Evolutionary conservation across 345 rosid species (phyloP), one percentile per base, ranked within the genome.

Genomic region (Syzygium aqueum): DNA sequence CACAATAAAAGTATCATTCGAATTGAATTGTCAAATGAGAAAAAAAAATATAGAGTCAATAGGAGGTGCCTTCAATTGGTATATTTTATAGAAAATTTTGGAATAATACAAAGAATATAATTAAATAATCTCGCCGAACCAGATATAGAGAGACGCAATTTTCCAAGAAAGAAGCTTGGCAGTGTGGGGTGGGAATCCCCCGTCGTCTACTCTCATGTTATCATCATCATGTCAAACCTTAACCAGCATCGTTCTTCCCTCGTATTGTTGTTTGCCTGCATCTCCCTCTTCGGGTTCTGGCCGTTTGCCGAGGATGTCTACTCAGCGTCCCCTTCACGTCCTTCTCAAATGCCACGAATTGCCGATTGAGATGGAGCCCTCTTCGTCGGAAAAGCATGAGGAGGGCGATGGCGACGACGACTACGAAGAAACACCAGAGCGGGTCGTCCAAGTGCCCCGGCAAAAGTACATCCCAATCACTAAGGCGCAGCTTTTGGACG

Each of bases 381-480:
- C 73, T n/a, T 63, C 73, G 2, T 63, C 5, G 8, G 73, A n/a
- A 28, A 63, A n/a, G 4, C 8, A n/a, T 14, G 19, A 63, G 15
- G 67, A n/a, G 28, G 28, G 30, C 30, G 63, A 21, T 1, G n/a
- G 28, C 65, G n/a, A 53, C 15, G 83, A 30, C 51, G 87, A 57
- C 54, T 40, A 78, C 19, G 61, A 33, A 30, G 84, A 59, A 33
- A 50, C 27, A 84, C 86, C 86, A 21, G 86, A 88, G 85, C 50
- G 82, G 49, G 84, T 84, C 37, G 91, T 97, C 83, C 94, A 87
- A 89, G 97, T 95, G 85, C 91, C 96, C 54, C 93, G 98, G 87
- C 95, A 97, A 93, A 95, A 91, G 54, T 92, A 92, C 91, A 95
- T 97, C 11, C 92, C 91, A 57, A 91, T 97, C 86, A 92, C 98